A percentile compares a stretch with the other conserved stretches of the same genome.
Conservation (phyloP, 805 yeast genomes). For the Nakazawaea ishiwadae region DNA sequence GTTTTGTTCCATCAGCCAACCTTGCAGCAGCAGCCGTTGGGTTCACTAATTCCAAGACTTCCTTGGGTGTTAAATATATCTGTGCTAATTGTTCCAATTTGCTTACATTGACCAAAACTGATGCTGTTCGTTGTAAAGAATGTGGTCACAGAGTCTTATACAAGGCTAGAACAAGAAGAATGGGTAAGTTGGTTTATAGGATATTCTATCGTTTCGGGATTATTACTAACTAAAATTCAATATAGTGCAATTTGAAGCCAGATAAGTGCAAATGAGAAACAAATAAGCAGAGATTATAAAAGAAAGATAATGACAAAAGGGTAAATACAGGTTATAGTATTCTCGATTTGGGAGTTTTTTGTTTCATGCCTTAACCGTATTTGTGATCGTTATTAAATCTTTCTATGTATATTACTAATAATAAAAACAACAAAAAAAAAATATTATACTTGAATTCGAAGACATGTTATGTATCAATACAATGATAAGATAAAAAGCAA, state of each 20-base stretch:
- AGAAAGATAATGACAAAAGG: too few relatives aligned
- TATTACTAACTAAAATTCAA: not conserved
- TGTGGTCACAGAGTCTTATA: constrained; percentile 98
- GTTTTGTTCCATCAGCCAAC: constrained; percentile 71
- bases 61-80: constrained; percentile 85
- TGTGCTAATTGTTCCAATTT: constrained; percentile 96
- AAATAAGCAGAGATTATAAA: too few relatives aligned
- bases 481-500: too few relatives aligned
- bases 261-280: constrained; percentile 28
- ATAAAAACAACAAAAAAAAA: not conserved
- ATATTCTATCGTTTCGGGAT: too few relatives aligned
- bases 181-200: constrained; percentile 76
- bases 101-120: constrained; percentile 83
- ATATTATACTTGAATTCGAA: not conserved
- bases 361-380: too few relatives aligned
- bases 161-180: constrained; percentile 96
- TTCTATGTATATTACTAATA: not conserved
- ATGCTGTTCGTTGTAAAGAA: constrained; percentile 96
- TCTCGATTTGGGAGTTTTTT: too few relatives aligned
- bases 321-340: too few relatives aligned
- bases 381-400: not conserved
- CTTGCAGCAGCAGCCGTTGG: constrained; percentile 85
- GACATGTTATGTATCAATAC: too few relatives aligned
- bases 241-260: constrained; percentile 69
- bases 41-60: constrained; percentile 53